Evolutionary conservation across 208 protist genomes (phyloP), one percentile per base, ranked within the genome.

Genomic region (Strigomonas culicis): DNA sequence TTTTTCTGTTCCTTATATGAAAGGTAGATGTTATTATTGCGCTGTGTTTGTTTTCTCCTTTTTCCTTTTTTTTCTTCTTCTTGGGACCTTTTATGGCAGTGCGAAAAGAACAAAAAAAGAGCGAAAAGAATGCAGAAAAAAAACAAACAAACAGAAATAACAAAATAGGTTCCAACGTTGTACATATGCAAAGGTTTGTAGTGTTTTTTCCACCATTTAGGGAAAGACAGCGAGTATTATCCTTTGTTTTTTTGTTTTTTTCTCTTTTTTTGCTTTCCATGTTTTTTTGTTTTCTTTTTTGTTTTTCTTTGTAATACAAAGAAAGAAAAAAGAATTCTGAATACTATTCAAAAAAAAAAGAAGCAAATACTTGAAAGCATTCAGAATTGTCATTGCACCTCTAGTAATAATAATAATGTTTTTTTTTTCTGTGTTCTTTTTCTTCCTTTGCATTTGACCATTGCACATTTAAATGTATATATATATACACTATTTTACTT

Each of bases 261-360:
- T 72, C 43, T 24, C 56, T 59, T 56, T 28, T 51, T 22, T 24
- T 15, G 25, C 22, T 44, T 32, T 43, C 49, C 59, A 21, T 58
- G 19, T 53, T 50, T 17, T 4, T 31, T 58, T 58, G 7, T 8
- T 31, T 7, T 31, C 27, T 19, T 65, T 46, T 75, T 56, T 63
- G 30, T 58, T 59, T 31, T 34, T 59, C 7, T 44, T 30, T 47
- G n/a, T 56, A 36, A 63, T 58, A 64, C 30, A 66, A 62, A 31
- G 27, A 24, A 70, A 66, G 17, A 52, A 51, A n/a, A 34, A 39
- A 60, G 39, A 34, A n/a, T n/a, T n/a, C n/a, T n/a, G n/a, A n/a
- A n/a, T n/a, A n/a, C n/a, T n/a, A 53, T 24, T 61, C 15, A 46
- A 51, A 59, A 21, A 55, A 76, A 56, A 17, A 60, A 60, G 28